Evolutionary conservation across 2,329 filamentous ascomycete genomes (phyloP), one percentile per base, ranked within the genome.

Genomic region (Mycosphaerella arachidis): DNA sequence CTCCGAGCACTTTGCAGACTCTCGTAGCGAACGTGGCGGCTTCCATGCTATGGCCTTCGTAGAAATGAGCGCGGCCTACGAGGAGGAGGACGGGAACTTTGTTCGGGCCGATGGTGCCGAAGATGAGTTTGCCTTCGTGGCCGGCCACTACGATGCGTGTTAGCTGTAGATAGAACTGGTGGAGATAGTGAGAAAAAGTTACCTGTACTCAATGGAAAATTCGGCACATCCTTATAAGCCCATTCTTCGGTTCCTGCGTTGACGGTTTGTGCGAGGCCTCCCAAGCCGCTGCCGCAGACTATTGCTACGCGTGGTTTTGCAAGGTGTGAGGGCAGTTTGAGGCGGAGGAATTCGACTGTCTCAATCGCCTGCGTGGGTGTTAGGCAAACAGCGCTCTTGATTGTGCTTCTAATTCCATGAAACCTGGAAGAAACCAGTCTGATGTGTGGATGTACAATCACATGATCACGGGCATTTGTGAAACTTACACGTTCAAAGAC

Each of bases 21-120:
- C 86, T 80, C 10, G 86, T 82, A 29, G 86, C 85, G 67, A 88
- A 87, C 29, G 85, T 85, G 40, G 86, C 81, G 51, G 80, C 76
- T 56, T 85, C 79, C 75, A 88, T 85, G 1, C 81, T 79, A 69
- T 88, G 82, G 35, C 86, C 86, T 74, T 89, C 86, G 70, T 88
- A 89, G 74, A 85, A 88, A 73, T 88, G 85, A 66, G 82, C 82
- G 69, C 86, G 79, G 64, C 85, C 86, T 62, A 87, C 84, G 73
- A 88, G 82, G 66, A 88, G 77, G 30, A 87, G 82, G 6, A 83
- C 82, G 1, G 85, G 83, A 6, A 79, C 79, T 64, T 80, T 77
- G 48, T 77, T 73, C 18, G 58, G 40, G 2, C 82, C 82, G 59
- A 88, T 78, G 30, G 81, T 77, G 16, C 85, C 84, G 72, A 87